Evolutionary conservation across 306 rosid genomes (phyloP), one percentile per base, ranked within the genome.

Genomic region (Gleditsia sinensis): DNA sequence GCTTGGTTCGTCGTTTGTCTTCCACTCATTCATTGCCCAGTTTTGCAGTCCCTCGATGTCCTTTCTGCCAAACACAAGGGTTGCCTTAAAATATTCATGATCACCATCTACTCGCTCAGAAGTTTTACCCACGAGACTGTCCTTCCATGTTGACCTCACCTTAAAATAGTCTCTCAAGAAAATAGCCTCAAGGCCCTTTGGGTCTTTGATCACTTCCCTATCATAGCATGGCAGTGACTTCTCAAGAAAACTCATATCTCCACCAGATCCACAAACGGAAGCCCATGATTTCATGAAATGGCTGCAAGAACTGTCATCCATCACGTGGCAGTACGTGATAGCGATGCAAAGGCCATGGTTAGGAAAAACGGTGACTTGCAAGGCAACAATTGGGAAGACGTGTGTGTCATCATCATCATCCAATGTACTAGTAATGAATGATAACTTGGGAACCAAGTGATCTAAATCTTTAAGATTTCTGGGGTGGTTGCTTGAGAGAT

Each of bases 251-350:
- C 28, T 33, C 20, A 25, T 1, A 42, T 78, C 48, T 6, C 72
- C 80, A 8, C 20, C 7, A 1, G 7, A 61, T 74, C n/a, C 3
- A 64, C 77, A 61, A 8, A 83, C 30, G 39, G 39, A 69, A 49
- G 81, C 62, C 86, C 83, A 83, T 1, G 75, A 39, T 32, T 75
- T 83, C 81, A 83, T 79, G 79, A 83, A 83, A 39, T 75, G 76
- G 24, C 66, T 28, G 13, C 83, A 83, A 25, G 50, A 69, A 3
- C 24, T 37, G 32, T 17, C 83, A 59, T 79, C 86, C 63, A 83
- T 83, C 7, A 65, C 64, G 23, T 83, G 86, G 5, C 86, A 78
- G 21, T 83, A 83, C 0, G 86, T 83, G 83, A 83, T 75, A 4
- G 83, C 81, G 14, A 79, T 83, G 65, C 83, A 83, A 25, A 83